These are phyloP conservation scores for Debaryomyces udenii DNA, from an alignment of 1,139 yeast genomes.

Conservation along the genomic window DNA sequence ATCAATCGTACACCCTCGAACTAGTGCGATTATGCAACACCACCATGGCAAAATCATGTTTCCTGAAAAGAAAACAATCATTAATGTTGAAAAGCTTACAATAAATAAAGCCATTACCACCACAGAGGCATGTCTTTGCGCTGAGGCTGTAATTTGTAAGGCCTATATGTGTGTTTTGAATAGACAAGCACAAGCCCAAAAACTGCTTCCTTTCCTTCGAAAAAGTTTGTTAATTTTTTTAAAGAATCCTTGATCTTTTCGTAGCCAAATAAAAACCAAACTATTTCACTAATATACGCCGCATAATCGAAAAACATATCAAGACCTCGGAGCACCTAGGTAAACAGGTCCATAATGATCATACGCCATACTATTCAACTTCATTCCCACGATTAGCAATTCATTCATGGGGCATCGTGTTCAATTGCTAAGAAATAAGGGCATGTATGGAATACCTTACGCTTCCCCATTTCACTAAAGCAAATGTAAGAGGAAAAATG, in stretches of 20 bases:
- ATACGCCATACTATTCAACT: slow-evolving; percentile 43
- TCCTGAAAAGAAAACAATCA: slow-evolving; percentile 37
- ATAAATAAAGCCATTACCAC: slow-evolving; percentile 45
- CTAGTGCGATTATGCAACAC: slow-evolving; percentile 47
- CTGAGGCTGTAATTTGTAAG: slow-evolving; percentile 39
- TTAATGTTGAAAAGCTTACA: slow-evolving; percentile 36
- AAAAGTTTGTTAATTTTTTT: slow-evolving; percentile 12
- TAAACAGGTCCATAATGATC: slow-evolving; percentile 40
- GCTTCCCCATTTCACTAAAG: slow-evolving; percentile 41
- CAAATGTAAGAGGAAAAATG: slow-evolving; percentile 44
- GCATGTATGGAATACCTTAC: slow-evolving; percentile 31
- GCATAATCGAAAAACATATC: slow-evolving; percentile 57
- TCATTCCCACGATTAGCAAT: slow-evolving; percentile 34
- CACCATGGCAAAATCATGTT: slow-evolving; percentile 54
- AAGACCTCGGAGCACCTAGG: slow-evolving; percentile 49
- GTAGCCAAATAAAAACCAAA: slow-evolving; percentile 48
- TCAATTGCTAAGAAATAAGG: slow-evolving; percentile 36
- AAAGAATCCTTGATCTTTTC: slow-evolving; percentile 19
- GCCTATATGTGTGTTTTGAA: slow-evolving; percentile 34
- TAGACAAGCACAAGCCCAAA: slow-evolving; percentile 8
- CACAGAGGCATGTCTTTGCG: slow-evolving; percentile 44
- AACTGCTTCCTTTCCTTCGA: slow-evolving; percentile 7
- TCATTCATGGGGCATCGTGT: slow-evolving; percentile 36
- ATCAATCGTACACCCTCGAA: slow-evolving; percentile 45
- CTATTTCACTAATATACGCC: slow-evolving; percentile 50